Evolutionary conservation across 371 early-diverging fungal species (phyloP).

Genomic region (Chytridiales sp.): DNA sequence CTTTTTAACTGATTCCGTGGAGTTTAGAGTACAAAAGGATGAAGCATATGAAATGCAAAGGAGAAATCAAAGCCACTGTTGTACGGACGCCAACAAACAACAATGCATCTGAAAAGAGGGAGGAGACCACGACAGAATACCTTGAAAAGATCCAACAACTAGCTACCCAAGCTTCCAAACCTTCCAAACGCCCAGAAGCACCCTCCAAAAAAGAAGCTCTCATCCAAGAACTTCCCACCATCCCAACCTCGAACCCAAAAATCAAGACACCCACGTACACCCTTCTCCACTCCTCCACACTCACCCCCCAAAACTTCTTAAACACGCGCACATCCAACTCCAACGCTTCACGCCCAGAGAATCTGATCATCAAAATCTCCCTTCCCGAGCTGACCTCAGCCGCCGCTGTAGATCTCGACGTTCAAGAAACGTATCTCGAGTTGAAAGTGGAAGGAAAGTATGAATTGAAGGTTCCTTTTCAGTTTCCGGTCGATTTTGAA

Average conservation of each 20-base stretch:
- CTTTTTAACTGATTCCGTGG: background rate
- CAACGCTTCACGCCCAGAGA: slow-evolving; percentile 37
- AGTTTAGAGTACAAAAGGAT: slow-evolving; percentile 36
- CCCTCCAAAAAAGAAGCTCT: background rate
- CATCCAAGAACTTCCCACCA: slow-evolving; percentile 5
- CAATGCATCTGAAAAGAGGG: slow-evolving; percentile 1
- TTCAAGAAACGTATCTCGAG: slow-evolving; percentile 13
- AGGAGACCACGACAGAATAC: slow-evolving; percentile 22
- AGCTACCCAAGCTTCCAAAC: slow-evolving; percentile 7
- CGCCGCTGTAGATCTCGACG: slow-evolving; percentile 31
- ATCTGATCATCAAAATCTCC: slow-evolving; percentile 35
- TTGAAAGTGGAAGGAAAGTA: slow-evolving; percentile 29
- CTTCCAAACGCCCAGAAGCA: background rate
- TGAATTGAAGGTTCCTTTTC: slow-evolving; percentile 28
- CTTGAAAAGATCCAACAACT: slow-evolving; percentile 23
- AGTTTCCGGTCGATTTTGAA: slow-evolving; percentile 34
- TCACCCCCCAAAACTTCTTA: slow-evolving; percentile 36
- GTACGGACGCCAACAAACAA: slow-evolving; percentile 30
- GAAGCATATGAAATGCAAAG: slow-evolving; percentile 50
- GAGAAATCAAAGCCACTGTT: slow-evolving; percentile 42
- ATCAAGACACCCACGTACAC: slow-evolving; percentile 30
- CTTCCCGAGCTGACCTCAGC: slow-evolving; percentile 37
- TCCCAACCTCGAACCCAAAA: background rate
- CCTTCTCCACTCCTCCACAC: slow-evolving; percentile 36
- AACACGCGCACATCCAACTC: slow-evolving; percentile 23